Evolutionary conservation across 2,329 filamentous ascomycete species (phyloP), one percentile per base, ranked within the genome.

Genomic region (Tolypocladium tundrense): DNA sequence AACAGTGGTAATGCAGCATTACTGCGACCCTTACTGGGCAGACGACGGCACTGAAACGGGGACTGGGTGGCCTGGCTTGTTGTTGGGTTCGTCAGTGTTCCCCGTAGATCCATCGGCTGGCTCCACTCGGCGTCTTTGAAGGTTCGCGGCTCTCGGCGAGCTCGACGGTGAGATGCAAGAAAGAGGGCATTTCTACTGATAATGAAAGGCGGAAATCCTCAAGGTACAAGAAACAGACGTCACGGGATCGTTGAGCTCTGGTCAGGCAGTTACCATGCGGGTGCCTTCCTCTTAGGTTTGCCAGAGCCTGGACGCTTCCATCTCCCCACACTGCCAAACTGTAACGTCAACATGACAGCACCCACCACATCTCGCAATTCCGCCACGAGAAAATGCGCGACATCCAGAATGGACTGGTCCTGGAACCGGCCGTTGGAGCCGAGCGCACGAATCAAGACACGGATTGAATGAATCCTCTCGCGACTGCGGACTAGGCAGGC

Each of bases 301-400:
- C 24, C 11, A 19, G 14, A 8, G 24, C 24, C 43, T 53, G 9
- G 50, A 53, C 14, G 35, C 52, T 27, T 53, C 35, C 33, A 7
- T 3, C 16, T 10, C 16, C 16, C n/a, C n/a, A 24, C n/a, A 31
- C 48, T 35, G 27, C 19, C 39, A 19, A 39, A 8, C 39, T 42
- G 24, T 42, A 42, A 54, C 53, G 53, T 54, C 53, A 54, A 54
- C 53, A 42, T 42, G 53, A 54, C 53, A 54, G 53, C 53, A 54
- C 27, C 24, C 45, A 19, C 43, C 43, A 16, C 45, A 33, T 1
- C 45, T 6, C 50, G 13, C 48, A 35, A 1, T 14, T 19, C 42
- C 42, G n/a, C 35, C 37, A 39, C 13, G 37, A 39, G 37, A 6
- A 39, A 39, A 39, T 39, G 9, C n/a, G 4, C 42, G n/a, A 45